Percentiles rank a stretch among this genome's conserved stretches.
phyloP scores from a whole-genome alignment of 192 early-diverging fungal genomes.

The Coemansia sp. region DNA sequence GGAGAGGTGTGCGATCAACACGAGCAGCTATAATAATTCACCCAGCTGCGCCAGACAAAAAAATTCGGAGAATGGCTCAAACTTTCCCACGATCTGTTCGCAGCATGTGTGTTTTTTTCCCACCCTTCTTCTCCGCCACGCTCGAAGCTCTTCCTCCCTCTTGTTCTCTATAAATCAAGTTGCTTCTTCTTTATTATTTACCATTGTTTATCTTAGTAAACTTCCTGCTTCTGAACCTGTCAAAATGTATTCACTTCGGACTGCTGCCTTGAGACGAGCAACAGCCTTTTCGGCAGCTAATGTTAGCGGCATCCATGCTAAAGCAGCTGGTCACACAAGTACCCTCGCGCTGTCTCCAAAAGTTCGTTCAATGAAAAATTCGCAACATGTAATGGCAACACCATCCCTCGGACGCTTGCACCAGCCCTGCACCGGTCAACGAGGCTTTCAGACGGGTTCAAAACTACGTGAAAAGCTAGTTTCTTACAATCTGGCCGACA shows the following conservation, averaged over 20 bases:
- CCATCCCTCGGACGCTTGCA: not conserved
- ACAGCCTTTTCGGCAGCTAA: not conserved
- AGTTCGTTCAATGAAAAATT: not conserved
- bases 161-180: too few relatives aligned
- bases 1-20: not conserved
- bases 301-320: not conserved
- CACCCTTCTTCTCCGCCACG: constrained; percentile 1
- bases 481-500: constrained; percentile 91
- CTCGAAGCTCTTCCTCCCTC: not conserved
- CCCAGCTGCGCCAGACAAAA: not conserved
- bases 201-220: not conserved
- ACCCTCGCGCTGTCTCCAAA: not conserved
- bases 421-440: not conserved
- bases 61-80: constrained; percentile 8
- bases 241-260: not conserved
- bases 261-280: not conserved
- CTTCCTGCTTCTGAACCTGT: not conserved
- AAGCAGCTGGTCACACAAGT: not conserved
- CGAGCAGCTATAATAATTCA: not conserved
- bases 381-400: not conserved
- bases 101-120: not conserved
- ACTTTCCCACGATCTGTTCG: constrained; percentile 20
- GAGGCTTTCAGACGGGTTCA: constrained; percentile 58
- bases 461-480: constrained; percentile 46
- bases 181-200: not conserved